phyloP scores from a whole-genome alignment of 2,329 filamentous ascomycete genomes.

The Cladosporium cucumerinum region DNA sequence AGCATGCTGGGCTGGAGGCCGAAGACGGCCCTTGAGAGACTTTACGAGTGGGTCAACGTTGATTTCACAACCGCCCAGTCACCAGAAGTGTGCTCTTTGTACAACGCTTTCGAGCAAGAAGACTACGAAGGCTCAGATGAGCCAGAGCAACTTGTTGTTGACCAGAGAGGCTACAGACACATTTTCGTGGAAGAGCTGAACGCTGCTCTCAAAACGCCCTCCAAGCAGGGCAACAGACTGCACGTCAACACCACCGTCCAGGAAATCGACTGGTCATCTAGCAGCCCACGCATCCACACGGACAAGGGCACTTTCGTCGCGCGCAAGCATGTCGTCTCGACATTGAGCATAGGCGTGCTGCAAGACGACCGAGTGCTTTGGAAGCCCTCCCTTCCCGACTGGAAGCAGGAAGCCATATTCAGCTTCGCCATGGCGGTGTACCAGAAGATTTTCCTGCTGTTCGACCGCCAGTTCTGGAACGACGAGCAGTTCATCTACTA shows the following conservation, averaged over 20 bases:
- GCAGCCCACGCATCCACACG: conserved; percentile 27
- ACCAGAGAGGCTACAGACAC: conserved; percentile 12
- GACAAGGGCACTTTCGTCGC: conserved; percentile 28
- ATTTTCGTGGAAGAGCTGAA: conserved; percentile 14
- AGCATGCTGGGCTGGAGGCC: conserved; percentile 14
- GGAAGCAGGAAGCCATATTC: conserved; percentile 63
- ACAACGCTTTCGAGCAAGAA: conserved; percentile 14
- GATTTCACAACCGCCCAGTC: conserved; percentile 10
- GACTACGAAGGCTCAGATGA: conserved; percentile 8
- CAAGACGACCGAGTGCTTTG: conserved; percentile 61
- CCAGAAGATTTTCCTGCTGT: conserved; percentile 70
- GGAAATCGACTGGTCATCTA: conserved; percentile 3
- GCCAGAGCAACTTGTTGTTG: conserved; percentile 7
- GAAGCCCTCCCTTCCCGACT: conserved; percentile 56
- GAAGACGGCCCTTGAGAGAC: conserved; percentile 3
- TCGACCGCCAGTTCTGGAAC: conserved; percentile 65
- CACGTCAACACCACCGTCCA: conserved; percentile 12
- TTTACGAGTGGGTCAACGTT: conserved; percentile 15
- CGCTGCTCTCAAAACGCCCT: neutral
- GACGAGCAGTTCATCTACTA: conserved; percentile 54
- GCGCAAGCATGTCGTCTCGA: conserved; percentile 60
- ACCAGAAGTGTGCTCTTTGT: conserved; percentile 8
- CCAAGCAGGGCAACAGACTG: neutral
- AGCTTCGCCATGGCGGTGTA: conserved; percentile 68
- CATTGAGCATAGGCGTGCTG: conserved; percentile 66